Evolutionary conservation across 2,329 filamentous ascomycete species (phyloP), one percentile per base, ranked within the genome.

Genomic region (Fusarium anguioides): DNA sequence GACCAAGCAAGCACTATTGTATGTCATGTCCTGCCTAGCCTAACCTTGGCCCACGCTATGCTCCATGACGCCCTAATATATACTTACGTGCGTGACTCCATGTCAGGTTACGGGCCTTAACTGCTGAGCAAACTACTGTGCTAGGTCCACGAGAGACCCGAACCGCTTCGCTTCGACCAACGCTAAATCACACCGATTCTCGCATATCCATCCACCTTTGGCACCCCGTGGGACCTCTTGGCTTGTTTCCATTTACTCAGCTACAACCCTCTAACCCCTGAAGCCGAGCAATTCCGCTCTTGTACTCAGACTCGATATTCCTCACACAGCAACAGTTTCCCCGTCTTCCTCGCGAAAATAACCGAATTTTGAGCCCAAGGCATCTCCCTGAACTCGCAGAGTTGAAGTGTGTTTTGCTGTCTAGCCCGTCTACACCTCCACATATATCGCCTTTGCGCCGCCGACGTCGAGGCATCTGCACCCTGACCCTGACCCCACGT

Each of bases 101-200:
- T 68, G 29, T 59, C 60, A 67, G 64, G 60, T 64, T 68, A 52
- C 64, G 53, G 60, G 46, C 61, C 53, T 64, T 53, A 53, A 50
- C 51, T 59, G 59, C 59, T 35, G 40, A 59, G 63, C 57, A 52
- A 66, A 64, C 61, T 59, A 60, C 40, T 40, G 40, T 60, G 53
- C 64, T 65, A 65, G 64, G 48, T 41, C 40, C 56, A 58, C 55
- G 59, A 68, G 64, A 60, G 50, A 49, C 59, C 64, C 46, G 39
- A 67, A 64, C 37, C 29, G 49, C 63, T 45, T 66, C 58, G 58
- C 63, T 66, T 65, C 60, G 41, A 40, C 60, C 50, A 68, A 52
- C 64, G 64, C 64, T 67, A 68, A 65, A 67, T 48, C 64, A 61
- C 49, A 42, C 64, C 64, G 60, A 68, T 60, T 50, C 53, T 60